Evolutionary conservation across 2,329 filamentous ascomycete genomes (phyloP).

Genomic region (Coniochaeta sp.): DNA sequence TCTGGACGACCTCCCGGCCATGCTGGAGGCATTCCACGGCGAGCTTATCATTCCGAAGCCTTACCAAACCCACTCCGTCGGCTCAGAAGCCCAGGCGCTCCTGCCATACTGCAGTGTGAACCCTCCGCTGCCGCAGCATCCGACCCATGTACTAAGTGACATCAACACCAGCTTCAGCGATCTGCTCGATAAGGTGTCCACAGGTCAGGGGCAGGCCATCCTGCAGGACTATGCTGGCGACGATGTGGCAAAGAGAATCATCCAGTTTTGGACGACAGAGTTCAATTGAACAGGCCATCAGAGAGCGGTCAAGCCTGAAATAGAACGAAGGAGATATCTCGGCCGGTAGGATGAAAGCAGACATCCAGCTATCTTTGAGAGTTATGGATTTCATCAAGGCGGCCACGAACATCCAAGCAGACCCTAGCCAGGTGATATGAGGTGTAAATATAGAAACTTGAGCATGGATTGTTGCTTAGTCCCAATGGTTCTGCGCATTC

Average conservation of each 20-base stretch:
- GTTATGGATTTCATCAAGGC: background rate
- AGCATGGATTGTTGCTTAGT: background rate
- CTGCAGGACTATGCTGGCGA: conserved; percentile 3
- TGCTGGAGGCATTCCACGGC: conserved; percentile 28
- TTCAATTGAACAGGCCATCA: background rate
- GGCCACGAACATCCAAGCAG: background rate
- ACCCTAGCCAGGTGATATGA: background rate
- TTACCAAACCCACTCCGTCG: conserved; percentile 3
- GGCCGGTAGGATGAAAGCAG: background rate
- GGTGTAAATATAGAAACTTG: background rate
- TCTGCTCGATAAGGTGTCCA: conserved; percentile 16
- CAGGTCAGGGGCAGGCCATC: conserved; percentile 14
- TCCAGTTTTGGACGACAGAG: conserved; percentile 6
- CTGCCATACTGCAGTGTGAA: conserved; percentile 24
- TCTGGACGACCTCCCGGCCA: conserved; percentile 23
- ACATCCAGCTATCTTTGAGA: background rate
- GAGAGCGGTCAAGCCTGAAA: background rate
- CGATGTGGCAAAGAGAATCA: conserved; percentile 16
- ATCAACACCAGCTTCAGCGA: conserved; percentile 20
- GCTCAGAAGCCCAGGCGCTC: conserved; percentile 11
- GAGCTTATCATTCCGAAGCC: conserved; percentile 12
- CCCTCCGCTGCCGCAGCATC: conserved; percentile 17
- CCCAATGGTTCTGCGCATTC: background rate
- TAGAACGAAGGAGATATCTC: background rate
- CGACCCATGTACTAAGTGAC: conserved; percentile 23